Evolutionary conservation across 768 basidiomycete genomes (phyloP).

Genomic region (Tricholoma saponaceum): DNA sequence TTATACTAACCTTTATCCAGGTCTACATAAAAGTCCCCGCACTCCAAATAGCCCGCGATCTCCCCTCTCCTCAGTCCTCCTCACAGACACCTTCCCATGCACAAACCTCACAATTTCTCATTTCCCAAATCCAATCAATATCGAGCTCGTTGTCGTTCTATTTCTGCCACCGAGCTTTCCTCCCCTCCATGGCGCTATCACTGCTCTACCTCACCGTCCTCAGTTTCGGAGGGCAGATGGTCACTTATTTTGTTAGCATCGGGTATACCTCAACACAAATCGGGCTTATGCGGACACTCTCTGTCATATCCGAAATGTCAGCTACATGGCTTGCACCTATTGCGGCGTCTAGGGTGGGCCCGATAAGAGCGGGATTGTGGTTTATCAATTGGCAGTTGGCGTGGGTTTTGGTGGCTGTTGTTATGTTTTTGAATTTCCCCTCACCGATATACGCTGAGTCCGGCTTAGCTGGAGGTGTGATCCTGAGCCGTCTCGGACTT

Average conservation of each 20-base stretch:
- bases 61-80: background rate
- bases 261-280: constrained; percentile 20
- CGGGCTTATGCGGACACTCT: constrained; percentile 16
- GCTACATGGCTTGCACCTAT: constrained; percentile 25
- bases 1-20: background rate
- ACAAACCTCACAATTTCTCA: background rate
- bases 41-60: background rate
- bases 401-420: constrained; percentile 17
- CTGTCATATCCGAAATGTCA: constrained; percentile 21
- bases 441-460: constrained; percentile 10
- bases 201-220: constrained; percentile 28
- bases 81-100: background rate
- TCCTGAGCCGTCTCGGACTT: constrained; percentile 23
- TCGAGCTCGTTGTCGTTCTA: constrained; percentile 13
- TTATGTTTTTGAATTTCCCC: constrained; percentile 11
- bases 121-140: background rate
- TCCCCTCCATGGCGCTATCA: constrained; percentile 19
- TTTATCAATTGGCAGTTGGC: constrained; percentile 24
- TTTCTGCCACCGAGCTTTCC: constrained; percentile 16
- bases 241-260: constrained; percentile 21
- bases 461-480: constrained; percentile 18
- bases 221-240: constrained; percentile 24
- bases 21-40: background rate
- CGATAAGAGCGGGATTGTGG: constrained; percentile 25
- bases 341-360: constrained; percentile 17